Base-by-base conservation (phyloP, 140 eudicot genomes). In the Cichorium intybus region DNA sequence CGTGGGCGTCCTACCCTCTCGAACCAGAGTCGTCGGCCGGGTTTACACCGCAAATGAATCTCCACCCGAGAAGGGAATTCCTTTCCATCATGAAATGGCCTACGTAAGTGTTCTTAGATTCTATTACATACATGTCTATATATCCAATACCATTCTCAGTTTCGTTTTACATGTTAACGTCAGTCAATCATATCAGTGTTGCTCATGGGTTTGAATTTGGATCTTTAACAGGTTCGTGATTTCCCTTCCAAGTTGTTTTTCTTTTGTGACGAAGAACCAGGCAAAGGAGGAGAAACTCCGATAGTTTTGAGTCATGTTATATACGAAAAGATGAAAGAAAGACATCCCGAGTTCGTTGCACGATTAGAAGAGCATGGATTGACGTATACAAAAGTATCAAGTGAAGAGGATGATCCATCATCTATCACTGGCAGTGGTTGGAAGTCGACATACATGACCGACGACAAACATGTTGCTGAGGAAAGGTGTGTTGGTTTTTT, bases 51-150 rank as follows among this genome's bases (percentile, higher is more conserved):
- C 64, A 12, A 68, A 68, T 41, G 95, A 89, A 52, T 76, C 84
- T 27, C 85, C 97, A 1, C 95, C 91, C 23, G 87, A 85, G 56
- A 87, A 76, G 65, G 69, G 75, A 50, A 89, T 89, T 68, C 97
- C 84, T 52, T 89, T 89, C 58, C 97, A 89, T 69, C 95, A 89
- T 24, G 97, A 89, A 50, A 82, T 85, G 97, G 82, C 95, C 74
- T 85, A 80, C 78, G 97, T 89, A 56, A 21, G 18, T 41, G n/a
- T 18, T 24, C 8, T 29, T 48, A 28, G 24, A 10, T 4, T 34
- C 2, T 3, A 3, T 14, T 23, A 11, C 14, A 27, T 12, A 24
- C 16, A 11, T 26, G 14, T 14, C 18, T 50, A 12, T 12, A 8
- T 26, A 23, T 46, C 15, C 10, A 39, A 39, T 3, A 23, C 3